Evolutionary conservation across 1,284 basidiomycete genomes (phyloP), one percentile per base, ranked within the genome.

Genomic region (Ceratobasidium theobromae): DNA sequence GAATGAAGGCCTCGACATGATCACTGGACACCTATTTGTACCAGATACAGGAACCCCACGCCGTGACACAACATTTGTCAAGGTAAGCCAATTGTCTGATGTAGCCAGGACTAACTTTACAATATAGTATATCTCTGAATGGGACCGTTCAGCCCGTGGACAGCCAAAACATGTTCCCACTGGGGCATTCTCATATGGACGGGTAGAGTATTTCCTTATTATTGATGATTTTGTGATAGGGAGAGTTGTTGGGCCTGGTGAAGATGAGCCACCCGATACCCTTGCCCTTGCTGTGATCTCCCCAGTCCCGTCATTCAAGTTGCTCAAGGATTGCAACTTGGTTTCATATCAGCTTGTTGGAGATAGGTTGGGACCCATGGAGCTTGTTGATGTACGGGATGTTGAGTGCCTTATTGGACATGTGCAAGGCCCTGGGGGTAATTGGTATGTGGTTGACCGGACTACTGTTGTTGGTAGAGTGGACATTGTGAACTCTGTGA

Each of bases 371-470:
- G 28, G 33, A 1, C 49, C 48, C 1, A 21, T 40, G 14, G 23
- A 71, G 25, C 58, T 72, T 21, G 68, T 74, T 0, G 73, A 75
- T 65, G 64, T 72, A 16, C 49, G 66, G 33, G 46, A 66, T 16
- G 72, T 71, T 43, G 58, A 69, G 14, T 73, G 66, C 40, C 67
- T 48, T 52, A 67, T 69, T 43, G 53, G 70, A 23, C 69, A 73
- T 5, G 65, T 72, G 11, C 41, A 41, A 3, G 67, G 66, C 27
- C 58, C 68, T 8, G 49, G 65, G 23, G 12, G 27, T 6, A 18
- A 52, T 23, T 74, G 72, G 72, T 69, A 68, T 25, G 71, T 75
- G 25, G 60, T 74, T 45, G 73, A 75, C 49, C 65, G 74, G 5
- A 73, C 72, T 54, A 69, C 66, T 1, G 27, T 58, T 35, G 55